Evolutionary conservation across 495 filamentous ascomycete species (phyloP).

Genomic region (Penicillium fimorum): DNA sequence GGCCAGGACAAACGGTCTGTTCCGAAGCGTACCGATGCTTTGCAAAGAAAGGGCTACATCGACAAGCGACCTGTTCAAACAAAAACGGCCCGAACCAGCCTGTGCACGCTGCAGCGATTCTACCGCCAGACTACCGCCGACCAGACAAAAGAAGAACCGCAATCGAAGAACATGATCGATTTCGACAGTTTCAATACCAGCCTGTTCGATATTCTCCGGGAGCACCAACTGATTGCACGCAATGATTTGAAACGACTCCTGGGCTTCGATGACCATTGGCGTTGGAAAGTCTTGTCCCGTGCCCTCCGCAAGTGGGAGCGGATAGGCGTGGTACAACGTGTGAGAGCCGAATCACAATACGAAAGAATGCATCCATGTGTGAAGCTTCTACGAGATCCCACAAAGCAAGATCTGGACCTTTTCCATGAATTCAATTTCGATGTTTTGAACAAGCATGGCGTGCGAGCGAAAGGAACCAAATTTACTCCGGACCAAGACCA

Average conservation of each 20-base stretch:
- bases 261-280: conserved; percentile 57
- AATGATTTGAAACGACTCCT: conserved; percentile 64
- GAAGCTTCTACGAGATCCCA: conserved; percentile 72
- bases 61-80: conserved; percentile 70
- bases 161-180: conserved; percentile 35
- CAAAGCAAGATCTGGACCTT: conserved; percentile 58
- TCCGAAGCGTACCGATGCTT: conserved; percentile 71
- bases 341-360: conserved; percentile 58
- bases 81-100: conserved; percentile 64
- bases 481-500: conserved; percentile 19
- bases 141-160: conserved; percentile 9
- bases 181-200: conserved; percentile 42
- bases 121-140: conserved; percentile 20
- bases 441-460: conserved; percentile 34
- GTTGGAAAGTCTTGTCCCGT: conserved; percentile 67
- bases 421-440: conserved; percentile 46
- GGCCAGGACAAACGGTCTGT: conserved; percentile 89
- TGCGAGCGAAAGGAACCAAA: conserved; percentile 13
- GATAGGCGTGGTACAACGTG: conserved; percentile 66
- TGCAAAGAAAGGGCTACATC: conserved; percentile 79
- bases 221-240: conserved; percentile 48
- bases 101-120: conserved; percentile 63
- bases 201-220: conserved; percentile 48
- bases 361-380: conserved; percentile 56
- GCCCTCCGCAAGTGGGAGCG: conserved; percentile 65